Conservation (phyloP, 768 basidiomycete species). For the Lactifluus echinatus region DNA sequence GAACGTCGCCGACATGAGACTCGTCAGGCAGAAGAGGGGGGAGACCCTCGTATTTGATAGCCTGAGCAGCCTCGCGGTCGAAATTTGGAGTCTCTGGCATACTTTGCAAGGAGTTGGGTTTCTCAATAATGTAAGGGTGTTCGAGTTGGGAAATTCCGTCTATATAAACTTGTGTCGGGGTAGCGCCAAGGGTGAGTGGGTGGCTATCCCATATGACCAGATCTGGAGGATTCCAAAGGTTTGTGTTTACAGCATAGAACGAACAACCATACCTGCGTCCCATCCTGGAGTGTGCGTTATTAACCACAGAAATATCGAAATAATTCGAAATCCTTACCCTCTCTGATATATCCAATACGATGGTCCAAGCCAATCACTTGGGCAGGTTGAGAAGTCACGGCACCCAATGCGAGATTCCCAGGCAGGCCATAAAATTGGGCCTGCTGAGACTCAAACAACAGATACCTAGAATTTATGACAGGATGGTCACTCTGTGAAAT, state of each 20-base stretch:
- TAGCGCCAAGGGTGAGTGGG: slow-evolving; percentile 70
- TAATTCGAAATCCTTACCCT: slow-evolving; percentile 33
- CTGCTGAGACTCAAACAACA: slow-evolving; percentile 64
- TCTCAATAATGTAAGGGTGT: slow-evolving; percentile 38
- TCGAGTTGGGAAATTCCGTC: slow-evolving; percentile 72
- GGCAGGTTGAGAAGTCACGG: slow-evolving; percentile 61
- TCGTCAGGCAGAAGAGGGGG: slow-evolving; percentile 47
- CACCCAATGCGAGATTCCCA: slow-evolving; percentile 44
- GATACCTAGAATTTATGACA: slow-evolving; percentile 50
- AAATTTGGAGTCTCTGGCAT: slow-evolving; percentile 51
- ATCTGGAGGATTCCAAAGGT: slow-evolving; percentile 30
- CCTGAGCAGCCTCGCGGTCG: slow-evolving; percentile 44
- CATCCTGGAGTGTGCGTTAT: slow-evolving; percentile 36
- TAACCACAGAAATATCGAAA: neutral
- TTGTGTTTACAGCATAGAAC: neutral
- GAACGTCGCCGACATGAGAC: slow-evolving; percentile 30
- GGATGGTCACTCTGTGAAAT: slow-evolving; percentile 41
- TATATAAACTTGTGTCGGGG: slow-evolving; percentile 77
- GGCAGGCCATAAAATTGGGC: slow-evolving; percentile 59
- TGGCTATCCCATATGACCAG: slow-evolving; percentile 63
- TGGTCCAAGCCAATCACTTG: slow-evolving; percentile 58
- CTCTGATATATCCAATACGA: slow-evolving; percentile 57
- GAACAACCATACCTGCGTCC: slow-evolving; percentile 43
- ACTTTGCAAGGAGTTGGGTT: slow-evolving; percentile 47
- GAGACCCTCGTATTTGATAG: slow-evolving; percentile 53